Percentiles rank a stretch among this genome's conserved stretches.
Conservation (phyloP, 139 green algal species). For the Chara braunii region DNA sequence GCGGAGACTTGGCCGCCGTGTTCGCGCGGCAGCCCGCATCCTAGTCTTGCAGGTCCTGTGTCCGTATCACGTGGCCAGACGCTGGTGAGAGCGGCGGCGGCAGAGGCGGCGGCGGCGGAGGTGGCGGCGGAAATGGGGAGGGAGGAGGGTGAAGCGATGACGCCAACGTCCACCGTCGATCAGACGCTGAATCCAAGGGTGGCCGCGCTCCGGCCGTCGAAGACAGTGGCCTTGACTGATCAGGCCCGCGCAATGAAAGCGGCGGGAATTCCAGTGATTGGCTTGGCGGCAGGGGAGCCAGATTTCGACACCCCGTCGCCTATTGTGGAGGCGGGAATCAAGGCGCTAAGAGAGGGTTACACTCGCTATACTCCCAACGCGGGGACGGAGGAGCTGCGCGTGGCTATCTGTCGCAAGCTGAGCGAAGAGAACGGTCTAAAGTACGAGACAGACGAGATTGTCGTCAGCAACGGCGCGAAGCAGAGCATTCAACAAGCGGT, state of each 20-base stretch:
- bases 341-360: constrained; percentile 66
- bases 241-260: constrained; percentile 54
- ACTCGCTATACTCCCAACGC: constrained; percentile 92
- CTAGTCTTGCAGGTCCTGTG: no score
- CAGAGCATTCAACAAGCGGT: constrained; percentile 85
- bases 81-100: no score
- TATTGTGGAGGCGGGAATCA: constrained; percentile 55
- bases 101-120: no score
- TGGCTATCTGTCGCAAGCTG: constrained; percentile 82
- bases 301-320: constrained; percentile 87
- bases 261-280: constrained; percentile 57
- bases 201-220: constrained; percentile 65
- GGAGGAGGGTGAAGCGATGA: no score
- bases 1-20: no score
- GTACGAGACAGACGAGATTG: constrained; percentile 73
- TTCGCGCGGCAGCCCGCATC: no score
- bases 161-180: no score
- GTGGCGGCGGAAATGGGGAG: no score
- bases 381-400: constrained; percentile 66
- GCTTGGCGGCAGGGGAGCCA: constrained; percentile 84
- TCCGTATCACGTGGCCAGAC: no score
- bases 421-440: constrained; percentile 76
- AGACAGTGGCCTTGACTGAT: constrained; percentile 91
- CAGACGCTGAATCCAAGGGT: constrained; percentile 46
- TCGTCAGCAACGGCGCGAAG: constrained; percentile 93